phyloP scores from a whole-genome alignment of 73 alveolate genomes.

The Stentor roeselii region DNA sequence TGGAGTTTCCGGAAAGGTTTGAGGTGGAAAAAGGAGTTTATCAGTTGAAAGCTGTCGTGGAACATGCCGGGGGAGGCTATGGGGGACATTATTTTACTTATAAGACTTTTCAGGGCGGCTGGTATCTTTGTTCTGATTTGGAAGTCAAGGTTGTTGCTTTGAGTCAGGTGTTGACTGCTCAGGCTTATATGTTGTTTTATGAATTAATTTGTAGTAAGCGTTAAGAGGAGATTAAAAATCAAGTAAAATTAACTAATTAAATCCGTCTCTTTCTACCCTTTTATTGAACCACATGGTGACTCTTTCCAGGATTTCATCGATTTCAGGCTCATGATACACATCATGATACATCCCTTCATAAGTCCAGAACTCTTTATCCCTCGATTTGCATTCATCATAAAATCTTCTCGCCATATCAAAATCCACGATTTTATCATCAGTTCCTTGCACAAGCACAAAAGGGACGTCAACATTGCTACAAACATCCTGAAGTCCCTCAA shows the following conservation, averaged over 20 bases:
- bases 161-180: conserved; percentile 7
- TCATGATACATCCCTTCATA: not conserved
- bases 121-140: conserved; percentile 18
- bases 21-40: not conserved
- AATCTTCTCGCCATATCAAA: not conserved
- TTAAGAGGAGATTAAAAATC: too few relatives aligned
- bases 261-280: too few relatives aligned
- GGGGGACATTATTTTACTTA: conserved; percentile 26
- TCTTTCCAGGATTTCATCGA: not conserved
- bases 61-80: conserved; percentile 4
- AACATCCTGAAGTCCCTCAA: not conserved
- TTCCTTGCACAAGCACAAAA: not conserved
- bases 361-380: not conserved
- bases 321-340: not conserved
- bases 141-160: not conserved
- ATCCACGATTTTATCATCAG: not conserved
- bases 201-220: not conserved
- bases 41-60: conserved; percentile 10
- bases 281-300: not conserved
- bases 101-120: not conserved
- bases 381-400: not conserved
- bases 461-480: not conserved
- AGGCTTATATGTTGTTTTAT: conserved; percentile 20
- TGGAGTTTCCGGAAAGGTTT: not conserved
- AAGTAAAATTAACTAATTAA: too few relatives aligned